These are phyloP conservation scores for Pseudogymnoascus sp. DNA, from an alignment of 2,329 filamentous ascomycete genomes.

Conservation along the genomic window DNA sequence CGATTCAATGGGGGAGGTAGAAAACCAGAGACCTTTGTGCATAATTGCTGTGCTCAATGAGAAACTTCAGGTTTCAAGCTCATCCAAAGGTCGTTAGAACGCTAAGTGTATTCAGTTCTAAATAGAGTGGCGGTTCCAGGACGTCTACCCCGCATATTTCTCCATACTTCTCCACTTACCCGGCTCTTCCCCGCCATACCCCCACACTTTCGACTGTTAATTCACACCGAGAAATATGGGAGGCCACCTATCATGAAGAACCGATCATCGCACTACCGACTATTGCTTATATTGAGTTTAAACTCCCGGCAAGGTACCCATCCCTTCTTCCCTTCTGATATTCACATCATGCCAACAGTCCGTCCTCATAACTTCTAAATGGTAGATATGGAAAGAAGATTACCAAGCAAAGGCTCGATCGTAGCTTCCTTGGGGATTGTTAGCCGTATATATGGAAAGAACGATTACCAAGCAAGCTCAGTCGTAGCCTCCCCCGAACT, in stretches of 20 bases:
- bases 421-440: no score
- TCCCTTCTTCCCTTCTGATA: background rate
- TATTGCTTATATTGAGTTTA: background rate
- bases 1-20: no score
- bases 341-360: background rate
- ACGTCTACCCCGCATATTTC: slow-evolving; percentile 2
- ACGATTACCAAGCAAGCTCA: no score
- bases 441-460: no score
- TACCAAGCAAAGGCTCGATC: no score
- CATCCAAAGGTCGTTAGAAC: background rate
- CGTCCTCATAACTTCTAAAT: no score
- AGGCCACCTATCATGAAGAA: slow-evolving; percentile 2
- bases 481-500: no score
- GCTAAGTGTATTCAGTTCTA: background rate
- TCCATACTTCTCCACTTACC: background rate
- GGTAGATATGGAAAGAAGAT: no score
- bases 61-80: background rate
- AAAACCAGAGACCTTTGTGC: background rate
- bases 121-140: background rate
- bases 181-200: background rate
- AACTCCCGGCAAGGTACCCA: background rate
- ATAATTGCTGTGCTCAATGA: background rate
- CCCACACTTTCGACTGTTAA: background rate
- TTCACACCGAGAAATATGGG: background rate
- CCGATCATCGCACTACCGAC: background rate